Evolutionary conservation across 129 eudicot genomes (phyloP), one percentile per base, ranked within the genome.

Genomic region (Arctium lappa): DNA sequence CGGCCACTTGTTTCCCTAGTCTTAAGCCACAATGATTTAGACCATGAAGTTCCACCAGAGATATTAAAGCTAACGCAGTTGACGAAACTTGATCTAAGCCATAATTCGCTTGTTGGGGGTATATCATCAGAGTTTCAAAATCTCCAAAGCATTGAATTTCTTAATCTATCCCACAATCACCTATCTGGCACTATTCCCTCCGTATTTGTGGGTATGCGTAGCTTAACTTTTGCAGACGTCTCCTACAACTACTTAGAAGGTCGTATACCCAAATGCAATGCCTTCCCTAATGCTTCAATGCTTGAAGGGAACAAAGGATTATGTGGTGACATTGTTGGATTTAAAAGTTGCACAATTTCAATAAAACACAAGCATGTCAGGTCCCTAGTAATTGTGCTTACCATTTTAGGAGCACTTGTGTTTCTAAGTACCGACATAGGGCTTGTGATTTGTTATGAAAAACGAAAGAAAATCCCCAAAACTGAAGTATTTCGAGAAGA

Each of bases 201-300:
- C n/a, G n/a, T n/a, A n/a, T n/a, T n/a, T n/a, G n/a, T n/a, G n/a
- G n/a, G n/a, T n/a, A n/a, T n/a, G n/a, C n/a, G n/a, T n/a, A n/a
- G n/a, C n/a, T n/a, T n/a, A 18, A 60, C 5, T 60, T 60, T n/a
- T 60, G 18, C 31, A 48, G 87, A 84, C 46, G 69, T 84, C 27
- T 79, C 87, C 1, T 84, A 84, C 12, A 84, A 79, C n/a, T 44
- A 71, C 12, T 80, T 87, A 62, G 69, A 48, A 34, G 88, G 90
- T 66, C 86, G 70, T 50, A 15, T 87, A 27, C 90, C 90, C 6
- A 38, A 84, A 5, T 76, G 46, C 78, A 84, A 69, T 70, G 77
- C 38, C 5, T 83, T 87, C 18, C 6, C 22, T 36, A 34, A 84
- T 72, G 70, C 79, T 42, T 5, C 88, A 2, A 75, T 60, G 68